Conservation (phyloP, 805 yeast genomes). For the Kuraishia hungarica region DNA sequence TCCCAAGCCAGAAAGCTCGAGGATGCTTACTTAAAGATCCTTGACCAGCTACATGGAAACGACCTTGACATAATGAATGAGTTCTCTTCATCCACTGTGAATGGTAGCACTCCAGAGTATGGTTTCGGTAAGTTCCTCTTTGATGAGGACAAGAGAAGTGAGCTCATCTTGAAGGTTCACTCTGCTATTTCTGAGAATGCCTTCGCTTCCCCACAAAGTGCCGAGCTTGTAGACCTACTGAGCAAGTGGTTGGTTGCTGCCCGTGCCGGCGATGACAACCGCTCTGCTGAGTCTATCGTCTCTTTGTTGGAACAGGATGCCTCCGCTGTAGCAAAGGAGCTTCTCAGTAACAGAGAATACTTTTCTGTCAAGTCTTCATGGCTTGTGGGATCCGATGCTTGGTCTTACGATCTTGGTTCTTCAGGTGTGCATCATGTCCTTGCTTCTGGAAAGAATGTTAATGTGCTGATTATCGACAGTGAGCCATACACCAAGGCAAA, state of each 20-base stretch:
- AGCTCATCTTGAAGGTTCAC: slow-evolving; percentile 36
- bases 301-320: slow-evolving; percentile 29
- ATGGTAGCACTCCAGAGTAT: slow-evolving; percentile 63
- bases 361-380: slow-evolving; percentile 52
- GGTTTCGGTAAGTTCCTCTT: slow-evolving; percentile 75
- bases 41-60: slow-evolving; percentile 55
- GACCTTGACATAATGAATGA: slow-evolving; percentile 57
- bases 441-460: slow-evolving; percentile 66
- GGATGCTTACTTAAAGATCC: slow-evolving; percentile 67
- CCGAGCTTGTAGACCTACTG: slow-evolving; percentile 44
- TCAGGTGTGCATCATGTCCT: slow-evolving; percentile 86
- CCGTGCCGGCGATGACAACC: slow-evolving; percentile 24
- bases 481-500: slow-evolving; percentile 50
- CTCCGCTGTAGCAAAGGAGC: slow-evolving; percentile 30
- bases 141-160: slow-evolving; percentile 39
- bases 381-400: slow-evolving; percentile 90
- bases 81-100: slow-evolving; percentile 34
- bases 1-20: slow-evolving; percentile 49
- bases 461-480: slow-evolving; percentile 80
- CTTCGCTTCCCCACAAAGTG: slow-evolving; percentile 33
- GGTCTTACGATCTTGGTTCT: slow-evolving; percentile 90
- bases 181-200: slow-evolving; percentile 35
- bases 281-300: slow-evolving; percentile 20
- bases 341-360: slow-evolving; percentile 37
- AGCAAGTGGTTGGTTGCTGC: slow-evolving; percentile 63